A percentile compares a stretch with the other conserved stretches of the same genome.
Conservation (phyloP, 1,284 basidiomycete species). For the Peniophora sp. region DNA sequence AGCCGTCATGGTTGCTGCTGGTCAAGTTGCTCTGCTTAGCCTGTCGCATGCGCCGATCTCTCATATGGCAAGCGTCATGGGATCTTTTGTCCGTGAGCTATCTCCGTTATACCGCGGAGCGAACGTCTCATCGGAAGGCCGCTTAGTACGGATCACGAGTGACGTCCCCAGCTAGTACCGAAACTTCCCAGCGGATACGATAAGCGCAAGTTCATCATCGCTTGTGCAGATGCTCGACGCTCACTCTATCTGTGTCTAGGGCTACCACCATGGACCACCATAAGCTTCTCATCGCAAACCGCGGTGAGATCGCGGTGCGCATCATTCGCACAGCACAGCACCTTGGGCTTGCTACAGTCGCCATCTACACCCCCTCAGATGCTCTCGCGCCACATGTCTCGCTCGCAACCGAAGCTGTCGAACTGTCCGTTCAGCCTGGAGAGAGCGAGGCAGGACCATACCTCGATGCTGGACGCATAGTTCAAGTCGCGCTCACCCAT, state of each 20-base stretch:
- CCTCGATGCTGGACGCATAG: slow-evolving; percentile 30
- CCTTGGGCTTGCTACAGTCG: slow-evolving; percentile 39
- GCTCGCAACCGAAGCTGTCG: slow-evolving; percentile 40
- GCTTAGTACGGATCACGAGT: too few relatives aligned
- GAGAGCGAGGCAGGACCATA: slow-evolving; percentile 27
- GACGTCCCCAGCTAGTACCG: too few relatives aligned
- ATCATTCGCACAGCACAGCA: slow-evolving; percentile 45
- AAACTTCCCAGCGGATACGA: too few relatives aligned
- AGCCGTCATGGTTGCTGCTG: neutral
- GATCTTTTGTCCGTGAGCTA: neutral
- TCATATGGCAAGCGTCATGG: neutral
- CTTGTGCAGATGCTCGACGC: too few relatives aligned
- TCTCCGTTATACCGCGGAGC: too few relatives aligned
- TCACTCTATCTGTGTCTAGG: too few relatives aligned
- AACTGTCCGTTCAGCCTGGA: slow-evolving; percentile 21
- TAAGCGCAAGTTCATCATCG: too few relatives aligned
- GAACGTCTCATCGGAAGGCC: too few relatives aligned
- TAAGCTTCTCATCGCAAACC: slow-evolving; percentile 39
- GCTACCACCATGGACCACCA: slow-evolving; percentile 12
- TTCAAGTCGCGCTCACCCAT: slow-evolving; percentile 35
- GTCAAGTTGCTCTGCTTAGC: too few relatives aligned
- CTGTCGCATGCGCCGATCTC: neutral
- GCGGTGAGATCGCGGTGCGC: slow-evolving; percentile 47
- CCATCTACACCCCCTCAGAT: slow-evolving; percentile 49
- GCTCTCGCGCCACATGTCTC: slow-evolving; percentile 45